A percentile compares a stretch with the other conserved stretches of the same genome.
These are phyloP conservation scores for Epichloe typhina DNA, from an alignment of 2,329 filamentous ascomycete genomes.

Conservation along the genomic window DNA sequence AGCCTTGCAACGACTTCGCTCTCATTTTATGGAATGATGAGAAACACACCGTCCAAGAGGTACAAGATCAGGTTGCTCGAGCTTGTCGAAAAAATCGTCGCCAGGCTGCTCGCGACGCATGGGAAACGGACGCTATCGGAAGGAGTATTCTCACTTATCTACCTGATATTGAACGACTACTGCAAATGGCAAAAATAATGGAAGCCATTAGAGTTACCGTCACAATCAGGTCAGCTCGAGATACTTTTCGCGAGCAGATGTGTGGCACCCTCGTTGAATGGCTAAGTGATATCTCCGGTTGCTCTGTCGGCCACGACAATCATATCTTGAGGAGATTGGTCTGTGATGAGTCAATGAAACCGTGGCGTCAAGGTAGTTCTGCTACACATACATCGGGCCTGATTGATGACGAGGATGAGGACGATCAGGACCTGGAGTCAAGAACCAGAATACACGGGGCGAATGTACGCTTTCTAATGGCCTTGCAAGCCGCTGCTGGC, in stretches of 20 bases:
- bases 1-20: conserved; percentile 51
- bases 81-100: conserved; percentile 63
- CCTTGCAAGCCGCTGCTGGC: conserved; percentile 21
- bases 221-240: conserved; percentile 81
- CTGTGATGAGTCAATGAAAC: conserved; percentile 80
- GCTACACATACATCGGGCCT: conserved; percentile 53
- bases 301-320: conserved; percentile 67
- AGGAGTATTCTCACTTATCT: conserved; percentile 73
- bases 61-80: conserved; percentile 76
- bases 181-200: conserved; percentile 71
- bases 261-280: conserved; percentile 95
- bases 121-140: conserved; percentile 81
- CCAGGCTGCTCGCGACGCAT: conserved; percentile 62
- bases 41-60: conserved; percentile 90
- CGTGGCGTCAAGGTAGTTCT: conserved; percentile 77
- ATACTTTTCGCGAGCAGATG: conserved; percentile 97
- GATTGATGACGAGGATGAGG: conserved; percentile 32
- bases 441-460: conserved; percentile 17
- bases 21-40: conserved; percentile 95
- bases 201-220: conserved; percentile 95
- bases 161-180: conserved; percentile 55
- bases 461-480: conserved; percentile 24
- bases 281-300: conserved; percentile 85
- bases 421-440: conserved; percentile 32
- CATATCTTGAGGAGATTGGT: conserved; percentile 68